Percentiles rank a stretch among this genome's conserved stretches.
phyloP scores from a whole-genome alignment of 2,329 filamentous ascomycete species.

The Venturia effusa region DNA sequence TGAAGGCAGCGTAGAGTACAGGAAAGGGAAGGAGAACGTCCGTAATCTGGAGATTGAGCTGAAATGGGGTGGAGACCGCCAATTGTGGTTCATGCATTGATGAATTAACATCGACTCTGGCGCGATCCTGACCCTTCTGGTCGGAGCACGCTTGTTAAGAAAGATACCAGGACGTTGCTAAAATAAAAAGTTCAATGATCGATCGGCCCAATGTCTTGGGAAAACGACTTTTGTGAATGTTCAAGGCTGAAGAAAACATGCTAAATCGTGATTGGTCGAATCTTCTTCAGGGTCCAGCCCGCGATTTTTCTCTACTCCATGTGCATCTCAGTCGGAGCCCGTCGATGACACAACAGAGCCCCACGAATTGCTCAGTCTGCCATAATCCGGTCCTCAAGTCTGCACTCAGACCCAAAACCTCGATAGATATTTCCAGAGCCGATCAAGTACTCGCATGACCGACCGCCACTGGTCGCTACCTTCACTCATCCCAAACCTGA shows the following conservation, averaged over 20 bases:
- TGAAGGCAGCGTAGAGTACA: slow-evolving; percentile 58
- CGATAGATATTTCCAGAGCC: too few species aligned
- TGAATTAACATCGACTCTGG: not conserved
- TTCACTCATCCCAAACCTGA: not conserved
- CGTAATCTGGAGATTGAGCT: slow-evolving; percentile 30
- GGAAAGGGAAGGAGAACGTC: slow-evolving; percentile 42
- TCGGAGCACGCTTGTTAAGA: not conserved
- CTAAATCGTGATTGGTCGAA: not conserved
- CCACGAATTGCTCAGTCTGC: not conserved
- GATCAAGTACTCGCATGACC: too few species aligned
- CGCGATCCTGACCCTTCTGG: not conserved
- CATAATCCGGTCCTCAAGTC: not conserved
- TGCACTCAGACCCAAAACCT: not conserved
- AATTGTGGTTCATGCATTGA: slow-evolving; percentile 5
- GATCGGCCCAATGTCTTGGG: not conserved
- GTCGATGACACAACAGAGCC: not conserved
- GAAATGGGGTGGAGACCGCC: slow-evolving; percentile 19
- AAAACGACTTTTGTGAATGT: not conserved
- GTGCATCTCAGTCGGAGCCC: not conserved
- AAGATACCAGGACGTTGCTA: not conserved
- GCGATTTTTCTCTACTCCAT: not conserved
- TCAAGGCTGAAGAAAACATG: not conserved
- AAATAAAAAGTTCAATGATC: not conserved
- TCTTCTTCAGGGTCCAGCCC: not conserved
- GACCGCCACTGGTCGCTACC: not conserved